These are phyloP conservation scores for Umbilicus rupestris DNA, from an alignment of 164 flowering plant species.

Conservation along the genomic window DNA sequence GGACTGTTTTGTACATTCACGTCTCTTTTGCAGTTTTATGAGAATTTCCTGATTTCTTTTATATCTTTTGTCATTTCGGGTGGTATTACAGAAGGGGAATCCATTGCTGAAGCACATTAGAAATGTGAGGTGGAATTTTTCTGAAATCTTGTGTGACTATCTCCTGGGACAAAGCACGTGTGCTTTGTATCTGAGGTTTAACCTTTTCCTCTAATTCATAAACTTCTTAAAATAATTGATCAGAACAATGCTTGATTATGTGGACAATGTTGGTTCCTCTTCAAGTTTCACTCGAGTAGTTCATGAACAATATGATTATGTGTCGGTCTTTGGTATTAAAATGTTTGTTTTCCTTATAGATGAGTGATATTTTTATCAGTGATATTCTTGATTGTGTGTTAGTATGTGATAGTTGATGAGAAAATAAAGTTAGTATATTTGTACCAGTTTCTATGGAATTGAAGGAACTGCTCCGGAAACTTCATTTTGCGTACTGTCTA, in stretches of 20 bases:
- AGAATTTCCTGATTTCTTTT: slow-evolving; percentile 13
- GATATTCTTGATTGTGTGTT: neutral
- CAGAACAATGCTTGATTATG: neutral
- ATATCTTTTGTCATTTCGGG: neutral
- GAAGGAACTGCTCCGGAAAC: neutral
- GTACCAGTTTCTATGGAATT: neutral
- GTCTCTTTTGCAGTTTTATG: neutral
- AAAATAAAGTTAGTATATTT: neutral
- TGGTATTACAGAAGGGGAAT: slow-evolving; percentile 66
- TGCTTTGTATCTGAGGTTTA: slow-evolving; percentile 85
- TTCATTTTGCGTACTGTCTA: neutral
- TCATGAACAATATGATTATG: neutral
- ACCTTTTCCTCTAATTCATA: slow-evolving; percentile 1
- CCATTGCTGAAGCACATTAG: slow-evolving; percentile 90
- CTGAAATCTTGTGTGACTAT: slow-evolving; percentile 75
- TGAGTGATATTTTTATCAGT: too few relatives aligned
- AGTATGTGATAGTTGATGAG: neutral
- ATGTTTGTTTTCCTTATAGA: too few relatives aligned
- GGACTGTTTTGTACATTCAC: too few relatives aligned
- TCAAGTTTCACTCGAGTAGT: neutral
- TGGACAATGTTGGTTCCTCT: neutral
- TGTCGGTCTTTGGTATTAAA: too few relatives aligned
- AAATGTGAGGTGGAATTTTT: slow-evolving; percentile 84
- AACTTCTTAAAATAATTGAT: neutral
- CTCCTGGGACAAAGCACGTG: slow-evolving; percentile 73